A percentile compares a stretch with the other conserved stretches of the same genome.
Conservation (phyloP, 1,284 basidiomycete species). For the Puccinia coronata region DNA sequence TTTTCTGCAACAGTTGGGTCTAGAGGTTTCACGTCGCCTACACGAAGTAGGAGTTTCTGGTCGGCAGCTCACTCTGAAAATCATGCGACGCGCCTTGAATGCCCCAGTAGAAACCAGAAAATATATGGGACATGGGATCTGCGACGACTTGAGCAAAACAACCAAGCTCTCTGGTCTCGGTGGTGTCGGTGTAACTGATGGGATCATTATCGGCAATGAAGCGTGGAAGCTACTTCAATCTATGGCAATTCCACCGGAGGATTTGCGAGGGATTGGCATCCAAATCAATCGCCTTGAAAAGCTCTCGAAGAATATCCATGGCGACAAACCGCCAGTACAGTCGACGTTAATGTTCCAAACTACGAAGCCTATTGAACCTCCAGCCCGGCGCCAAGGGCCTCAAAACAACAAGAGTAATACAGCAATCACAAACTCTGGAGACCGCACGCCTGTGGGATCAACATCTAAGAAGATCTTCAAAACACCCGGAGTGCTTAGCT, state of each 20-base stretch:
- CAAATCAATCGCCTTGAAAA: conserved; percentile 84
- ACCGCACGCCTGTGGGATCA: conserved; percentile 5
- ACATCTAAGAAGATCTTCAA: conserved; percentile 23
- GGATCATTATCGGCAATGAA: conserved; percentile 71
- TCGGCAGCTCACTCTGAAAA: conserved; percentile 74
- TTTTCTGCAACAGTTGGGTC: conserved; percentile 75
- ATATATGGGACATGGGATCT: conserved; percentile 91
- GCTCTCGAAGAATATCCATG: conserved; percentile 48
- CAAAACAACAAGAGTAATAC: neutral
- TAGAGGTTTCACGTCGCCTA: conserved; percentile 73
- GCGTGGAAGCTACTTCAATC: conserved; percentile 74
- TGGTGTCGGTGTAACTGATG: conserved; percentile 73
- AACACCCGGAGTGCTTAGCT: neutral
- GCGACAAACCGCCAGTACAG: conserved; percentile 50
- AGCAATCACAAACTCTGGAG: neutral
- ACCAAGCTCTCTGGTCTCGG: conserved; percentile 64
- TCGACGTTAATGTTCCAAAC: conserved; percentile 25
- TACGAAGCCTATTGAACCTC: conserved; percentile 11
- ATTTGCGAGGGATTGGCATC: conserved; percentile 89
- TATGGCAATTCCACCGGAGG: conserved; percentile 75
- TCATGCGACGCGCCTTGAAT: conserved; percentile 81
- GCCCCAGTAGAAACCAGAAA: conserved; percentile 92
- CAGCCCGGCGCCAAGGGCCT: conserved; percentile 1
- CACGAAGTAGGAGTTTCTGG: conserved; percentile 70
- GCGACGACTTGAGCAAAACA: conserved; percentile 79